phyloP scores from a whole-genome alignment of 495 filamentous ascomycete species.

The Talaromyces adpressus region DNA sequence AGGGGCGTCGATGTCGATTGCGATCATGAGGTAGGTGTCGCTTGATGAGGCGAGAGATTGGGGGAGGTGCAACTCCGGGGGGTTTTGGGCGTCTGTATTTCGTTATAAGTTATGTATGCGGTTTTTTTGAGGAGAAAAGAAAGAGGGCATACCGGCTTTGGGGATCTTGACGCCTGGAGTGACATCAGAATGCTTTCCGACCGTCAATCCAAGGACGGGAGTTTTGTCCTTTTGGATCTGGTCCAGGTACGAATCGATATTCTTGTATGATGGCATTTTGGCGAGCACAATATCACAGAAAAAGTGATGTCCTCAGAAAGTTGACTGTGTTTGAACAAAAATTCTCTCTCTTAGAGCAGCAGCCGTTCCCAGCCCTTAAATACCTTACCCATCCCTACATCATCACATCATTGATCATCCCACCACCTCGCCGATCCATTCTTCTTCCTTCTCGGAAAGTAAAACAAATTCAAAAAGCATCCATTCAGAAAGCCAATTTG shows the following conservation, averaged over 20 bases:
- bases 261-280: conserved; percentile 25
- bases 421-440: not conserved
- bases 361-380: not conserved
- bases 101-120: not conserved
- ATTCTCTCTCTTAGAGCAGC: not conserved
- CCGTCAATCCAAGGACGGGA: conserved; percentile 24
- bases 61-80: conserved; percentile 22
- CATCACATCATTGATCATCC: not conserved
- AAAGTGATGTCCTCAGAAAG: no score
- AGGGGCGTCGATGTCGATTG: conserved; percentile 46
- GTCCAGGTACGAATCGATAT: conserved; percentile 20
- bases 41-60: conserved; percentile 10
- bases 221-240: conserved; percentile 27
- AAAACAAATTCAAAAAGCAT: not conserved
- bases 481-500: not conserved
- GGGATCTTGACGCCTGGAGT: conserved; percentile 24
- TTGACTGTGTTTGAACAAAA: not conserved
- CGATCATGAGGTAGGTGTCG: conserved; percentile 37
- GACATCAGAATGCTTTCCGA: conserved; percentile 20
- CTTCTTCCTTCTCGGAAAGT: not conserved
- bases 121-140: not conserved
- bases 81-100: conserved; percentile 22
- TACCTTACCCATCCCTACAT: not conserved
- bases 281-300: no score
- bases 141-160: conserved; percentile 18